Conservation (phyloP, 257 asterid genomes). For the Ophiorrhiza pumila region DNA sequence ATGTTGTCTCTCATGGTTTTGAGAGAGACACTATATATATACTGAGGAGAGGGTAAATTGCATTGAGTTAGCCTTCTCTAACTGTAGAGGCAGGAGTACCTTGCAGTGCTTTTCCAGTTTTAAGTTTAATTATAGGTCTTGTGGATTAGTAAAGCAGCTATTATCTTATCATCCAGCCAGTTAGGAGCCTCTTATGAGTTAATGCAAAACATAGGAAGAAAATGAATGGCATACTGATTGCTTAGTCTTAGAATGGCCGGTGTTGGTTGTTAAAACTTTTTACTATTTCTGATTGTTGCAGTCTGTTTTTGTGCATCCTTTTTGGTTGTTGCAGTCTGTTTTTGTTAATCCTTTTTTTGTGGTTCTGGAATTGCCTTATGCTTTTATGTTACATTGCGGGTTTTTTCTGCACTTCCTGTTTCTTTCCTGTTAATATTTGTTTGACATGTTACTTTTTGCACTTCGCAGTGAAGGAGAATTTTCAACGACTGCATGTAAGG, state of each 20-base stretch:
- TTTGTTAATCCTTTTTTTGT: not conserved
- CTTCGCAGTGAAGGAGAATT: conserved; percentile 79
- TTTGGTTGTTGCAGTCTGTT: too few relatives aligned
- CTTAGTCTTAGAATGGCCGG: not conserved
- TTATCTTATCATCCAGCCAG: not conserved
- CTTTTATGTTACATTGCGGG: not conserved
- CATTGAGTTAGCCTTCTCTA: not conserved
- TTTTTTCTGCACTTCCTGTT: conserved; percentile 9
- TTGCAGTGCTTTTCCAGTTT: not conserved
- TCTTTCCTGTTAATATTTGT: conserved; percentile 19
- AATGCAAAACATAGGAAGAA: too few relatives aligned
- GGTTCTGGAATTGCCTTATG: not conserved
- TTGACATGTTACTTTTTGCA: conserved; percentile 24
- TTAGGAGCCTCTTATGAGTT: not conserved
- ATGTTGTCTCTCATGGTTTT: not conserved
- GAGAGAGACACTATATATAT: not conserved
- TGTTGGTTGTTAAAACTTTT: not conserved
- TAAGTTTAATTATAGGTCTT: not conserved
- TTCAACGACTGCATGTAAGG: conserved; percentile 72
- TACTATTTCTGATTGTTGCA: not conserved
- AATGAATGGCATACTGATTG: not conserved
- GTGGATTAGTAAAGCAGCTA: not conserved
- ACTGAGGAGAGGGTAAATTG: not conserved
- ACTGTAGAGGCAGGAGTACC: not conserved
- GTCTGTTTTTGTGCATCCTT: conserved; percentile 1